phyloP scores from a whole-genome alignment of 1,139 yeast genomes.

The Pichiaceae sp. region DNA sequence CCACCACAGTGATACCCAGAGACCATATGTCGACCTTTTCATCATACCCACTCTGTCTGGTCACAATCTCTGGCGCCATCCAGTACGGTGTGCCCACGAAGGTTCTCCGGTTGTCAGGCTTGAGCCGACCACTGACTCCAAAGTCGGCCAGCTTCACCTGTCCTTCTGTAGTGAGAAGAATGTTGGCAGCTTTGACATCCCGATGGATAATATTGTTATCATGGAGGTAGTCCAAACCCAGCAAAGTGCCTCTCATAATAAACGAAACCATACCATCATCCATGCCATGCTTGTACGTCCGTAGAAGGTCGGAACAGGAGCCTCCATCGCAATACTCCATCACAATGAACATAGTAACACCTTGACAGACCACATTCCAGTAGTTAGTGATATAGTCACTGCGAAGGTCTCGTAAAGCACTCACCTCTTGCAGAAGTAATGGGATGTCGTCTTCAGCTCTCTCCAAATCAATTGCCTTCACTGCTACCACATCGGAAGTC shows the following conservation, averaged over 20 bases:
- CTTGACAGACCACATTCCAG: slow-evolving; percentile 52
- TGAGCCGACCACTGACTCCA: slow-evolving; percentile 78
- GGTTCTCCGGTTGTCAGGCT: slow-evolving; percentile 56
- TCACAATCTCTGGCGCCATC: slow-evolving; percentile 89
- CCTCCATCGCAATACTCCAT: slow-evolving; percentile 96
- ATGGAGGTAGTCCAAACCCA: slow-evolving; percentile 67
- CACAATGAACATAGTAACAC: slow-evolving; percentile 70
- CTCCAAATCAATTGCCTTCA: slow-evolving; percentile 72
- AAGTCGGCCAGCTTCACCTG: slow-evolving; percentile 72
- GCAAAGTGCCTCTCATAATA: slow-evolving; percentile 50
- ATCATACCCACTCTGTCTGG: slow-evolving; percentile 42
- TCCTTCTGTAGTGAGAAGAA: slow-evolving; percentile 55
- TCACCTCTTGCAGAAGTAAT: slow-evolving; percentile 65
- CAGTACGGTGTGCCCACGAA: slow-evolving; percentile 89
- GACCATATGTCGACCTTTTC: slow-evolving; percentile 89
- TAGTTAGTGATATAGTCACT: slow-evolving; percentile 62
- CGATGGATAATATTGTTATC: slow-evolving; percentile 71
- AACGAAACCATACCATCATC: slow-evolving; percentile 52
- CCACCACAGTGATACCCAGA: slow-evolving; percentile 74
- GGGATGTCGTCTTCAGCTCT: slow-evolving; percentile 66
- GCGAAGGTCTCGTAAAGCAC: slow-evolving; percentile 54
- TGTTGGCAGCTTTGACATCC: slow-evolving; percentile 79
- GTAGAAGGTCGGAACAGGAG: slow-evolving; percentile 69
- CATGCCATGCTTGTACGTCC: slow-evolving; percentile 39
- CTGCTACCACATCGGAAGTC: slow-evolving; percentile 44